Percentiles rank a stretch among this genome's conserved stretches.
phyloP scores from a whole-genome alignment of 2,329 filamentous ascomycete genomes.

The Fusarium coicis region DNA sequence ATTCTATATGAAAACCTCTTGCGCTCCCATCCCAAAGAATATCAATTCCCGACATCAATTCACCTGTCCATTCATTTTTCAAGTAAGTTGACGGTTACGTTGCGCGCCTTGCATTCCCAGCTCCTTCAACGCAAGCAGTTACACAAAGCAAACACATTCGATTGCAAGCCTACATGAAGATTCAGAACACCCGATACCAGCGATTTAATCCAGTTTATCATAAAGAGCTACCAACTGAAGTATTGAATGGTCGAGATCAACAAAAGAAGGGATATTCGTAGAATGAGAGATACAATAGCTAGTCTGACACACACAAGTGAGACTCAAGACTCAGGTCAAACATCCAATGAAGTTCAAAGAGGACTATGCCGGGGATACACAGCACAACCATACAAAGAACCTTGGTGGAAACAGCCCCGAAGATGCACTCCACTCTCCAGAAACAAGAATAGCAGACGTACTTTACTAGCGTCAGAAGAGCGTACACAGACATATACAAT shows the following conservation, averaged over 20 bases:
- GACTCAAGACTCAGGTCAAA: neutral
- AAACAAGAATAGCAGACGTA: neutral
- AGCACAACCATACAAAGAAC: neutral
- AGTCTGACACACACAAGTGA: neutral
- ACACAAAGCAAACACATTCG: accelerated
- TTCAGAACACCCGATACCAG: too few species aligned
- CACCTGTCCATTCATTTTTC: accelerated
- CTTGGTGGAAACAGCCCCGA: neutral
- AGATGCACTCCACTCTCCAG: neutral
- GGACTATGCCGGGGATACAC: accelerated
- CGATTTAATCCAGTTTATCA: too few species aligned
- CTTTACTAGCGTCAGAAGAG: neutral
- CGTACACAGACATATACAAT: neutral
- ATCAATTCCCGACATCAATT: accelerated
- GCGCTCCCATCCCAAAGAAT: accelerated
- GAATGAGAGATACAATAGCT: neutral
- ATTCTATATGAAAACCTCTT: too few species aligned
- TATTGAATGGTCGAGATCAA: too few species aligned
- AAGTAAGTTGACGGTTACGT: neutral
- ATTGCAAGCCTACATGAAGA: accelerated
- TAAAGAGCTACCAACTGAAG: too few species aligned
- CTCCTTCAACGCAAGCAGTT: too few species aligned
- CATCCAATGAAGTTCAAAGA: neutral
- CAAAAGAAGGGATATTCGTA: neutral
- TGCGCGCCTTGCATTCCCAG: neutral